Percentiles rank a stretch among this genome's conserved stretches.
These are phyloP conservation scores for Fomitopsis schrenkii DNA, from an alignment of 1,284 basidiomycete genomes.

Conservation along the genomic window DNA sequence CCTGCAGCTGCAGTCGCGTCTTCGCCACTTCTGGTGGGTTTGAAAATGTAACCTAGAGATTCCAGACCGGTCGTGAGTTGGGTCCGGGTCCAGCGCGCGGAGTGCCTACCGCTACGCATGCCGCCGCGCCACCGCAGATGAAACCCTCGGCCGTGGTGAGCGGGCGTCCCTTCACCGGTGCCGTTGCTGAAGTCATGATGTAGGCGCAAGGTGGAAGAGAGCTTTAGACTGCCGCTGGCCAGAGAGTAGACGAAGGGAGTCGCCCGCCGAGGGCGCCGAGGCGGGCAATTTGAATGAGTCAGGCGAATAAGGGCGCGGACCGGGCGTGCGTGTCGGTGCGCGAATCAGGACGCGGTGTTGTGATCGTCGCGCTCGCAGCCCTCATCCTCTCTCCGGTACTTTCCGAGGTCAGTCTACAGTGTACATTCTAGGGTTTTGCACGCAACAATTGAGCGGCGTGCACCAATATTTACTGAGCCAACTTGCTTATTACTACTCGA, in stretches of 20 bases:
- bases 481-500: too few relatives aligned
- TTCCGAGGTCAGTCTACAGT: too few relatives aligned
- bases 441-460: too few relatives aligned
- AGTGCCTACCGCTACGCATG: conserved; percentile 71
- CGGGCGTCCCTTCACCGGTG: conserved; percentile 20
- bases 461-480: too few relatives aligned
- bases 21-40: conserved; percentile 92
- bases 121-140: conserved; percentile 82
- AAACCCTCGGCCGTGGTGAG: conserved; percentile 78
- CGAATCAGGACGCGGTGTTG: not conserved
- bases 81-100: not conserved
- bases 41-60: conserved; percentile 69
- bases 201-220: not conserved
- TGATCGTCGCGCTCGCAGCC: not conserved
- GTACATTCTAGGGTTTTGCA: too few relatives aligned
- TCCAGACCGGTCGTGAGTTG: not conserved
- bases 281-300: not conserved
- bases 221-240: not conserved
- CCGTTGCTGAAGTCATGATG: conserved; percentile 15
- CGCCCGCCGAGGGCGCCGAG: not conserved
- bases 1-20: conserved; percentile 91
- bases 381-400: too few relatives aligned
- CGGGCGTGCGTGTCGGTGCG: not conserved
- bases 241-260: not conserved
- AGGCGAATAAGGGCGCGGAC: not conserved